Evolutionary conservation across 2,329 filamentous ascomycete genomes (phyloP), one percentile per base, ranked within the genome.

Genomic region (Cercospora berteroae): DNA sequence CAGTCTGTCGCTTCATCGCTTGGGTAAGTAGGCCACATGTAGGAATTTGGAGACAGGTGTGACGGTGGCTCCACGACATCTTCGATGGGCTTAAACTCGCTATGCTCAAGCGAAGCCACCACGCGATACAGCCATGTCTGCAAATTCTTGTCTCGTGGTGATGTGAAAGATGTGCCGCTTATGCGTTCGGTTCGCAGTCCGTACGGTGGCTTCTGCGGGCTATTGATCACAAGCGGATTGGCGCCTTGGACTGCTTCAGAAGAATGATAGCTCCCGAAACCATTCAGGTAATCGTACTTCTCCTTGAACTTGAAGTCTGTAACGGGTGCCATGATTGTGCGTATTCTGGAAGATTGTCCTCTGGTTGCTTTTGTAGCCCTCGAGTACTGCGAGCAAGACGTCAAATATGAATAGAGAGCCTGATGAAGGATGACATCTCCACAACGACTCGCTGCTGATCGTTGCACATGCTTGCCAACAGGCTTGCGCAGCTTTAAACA

Each of bases 201-300:
- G 71, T 88, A 87, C 0, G 91, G 85, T 0, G 88, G 89, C 76
- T 92, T 92, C 77, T 94, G 92, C 0, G 92, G 92, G 2, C 90
- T 91, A 82, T 95, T 95, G 56, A 89, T 86, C 56, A 86, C 91
- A 66, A 92, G 76, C 12, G 92, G 91, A 6, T 93, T 83, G 2
- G 92, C 89, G 20, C 88, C 89, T 27, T 88, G 83, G 63, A 94
- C 81, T 52, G 91, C 91, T 82, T 94, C 91, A 50, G 90, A 87
- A 90, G 94, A 90, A 78, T 92, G 86, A 76, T 93, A 89, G 52
- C 85, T 88, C 78, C 86, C 86, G 81, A 94, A 93, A 77, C 91
- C 91, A 81, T 88, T 90, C 74, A 88, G 88, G 79, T 94, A 94
- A 65, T 82, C 83, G 81, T 94, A 94, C 71, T 86, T 88, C 77